Percentiles rank a stretch among this genome's conserved stretches.
These are phyloP conservation scores for Amniculicola lignicola DNA, from an alignment of 495 filamentous ascomycete species.

Conservation along the genomic window DNA sequence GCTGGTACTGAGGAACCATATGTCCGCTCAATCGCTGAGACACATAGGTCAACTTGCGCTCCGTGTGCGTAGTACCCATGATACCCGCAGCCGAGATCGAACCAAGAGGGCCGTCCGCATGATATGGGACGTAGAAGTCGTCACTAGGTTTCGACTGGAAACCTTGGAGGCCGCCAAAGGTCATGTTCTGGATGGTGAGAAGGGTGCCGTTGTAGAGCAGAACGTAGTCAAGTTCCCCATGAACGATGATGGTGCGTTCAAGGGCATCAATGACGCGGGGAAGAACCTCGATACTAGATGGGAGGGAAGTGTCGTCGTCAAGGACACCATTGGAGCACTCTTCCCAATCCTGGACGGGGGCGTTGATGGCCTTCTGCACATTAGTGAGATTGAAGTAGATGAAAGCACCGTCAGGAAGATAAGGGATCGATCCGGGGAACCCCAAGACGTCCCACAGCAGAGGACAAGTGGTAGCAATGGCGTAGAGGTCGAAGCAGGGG, in stretches of 20 bases:
- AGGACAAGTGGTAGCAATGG: conserved; percentile 50
- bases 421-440: conserved; percentile 45
- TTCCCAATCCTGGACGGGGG: conserved; percentile 25
- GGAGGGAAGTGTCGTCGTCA: conserved; percentile 33
- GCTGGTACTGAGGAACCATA: conserved; percentile 42
- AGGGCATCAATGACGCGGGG: conserved; percentile 70
- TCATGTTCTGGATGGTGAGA: conserved; percentile 79
- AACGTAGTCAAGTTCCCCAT: conserved; percentile 63
- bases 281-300: conserved; percentile 46
- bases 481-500: conserved; percentile 63
- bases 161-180: conserved; percentile 69
- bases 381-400: conserved; percentile 77
- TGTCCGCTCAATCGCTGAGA: conserved; percentile 38
- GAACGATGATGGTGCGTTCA: conserved; percentile 65
- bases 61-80: conserved; percentile 40
- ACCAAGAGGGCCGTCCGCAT: conserved; percentile 28
- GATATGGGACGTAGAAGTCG: conserved; percentile 45
- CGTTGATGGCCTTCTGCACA: conserved; percentile 60
- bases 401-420: conserved; percentile 45
- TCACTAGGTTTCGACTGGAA: conserved; percentile 50
- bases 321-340: conserved; percentile 33
- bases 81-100: conserved; percentile 36
- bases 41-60: conserved; percentile 42
- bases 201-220: conserved; percentile 66
- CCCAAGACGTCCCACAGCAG: conserved; percentile 51